These are phyloP conservation scores for Candida nitratophila DNA, from an alignment of 805 yeast genomes.

Conservation along the genomic window DNA sequence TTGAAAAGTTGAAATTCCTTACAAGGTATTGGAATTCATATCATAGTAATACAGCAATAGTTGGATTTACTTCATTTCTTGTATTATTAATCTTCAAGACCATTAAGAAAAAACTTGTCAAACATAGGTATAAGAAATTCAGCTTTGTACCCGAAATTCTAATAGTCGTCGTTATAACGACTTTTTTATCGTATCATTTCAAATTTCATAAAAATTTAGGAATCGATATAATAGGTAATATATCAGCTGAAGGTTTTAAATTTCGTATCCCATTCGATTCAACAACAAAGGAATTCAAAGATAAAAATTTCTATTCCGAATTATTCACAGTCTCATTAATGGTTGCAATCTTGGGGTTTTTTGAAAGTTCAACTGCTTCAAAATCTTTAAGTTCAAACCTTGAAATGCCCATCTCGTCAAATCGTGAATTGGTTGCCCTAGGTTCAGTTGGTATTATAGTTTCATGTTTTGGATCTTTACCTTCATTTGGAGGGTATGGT, in stretches of 20 bases:
- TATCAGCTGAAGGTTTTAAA: constrained; percentile 43
- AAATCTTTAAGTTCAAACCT: constrained; percentile 75
- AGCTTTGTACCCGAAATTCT: constrained; percentile 82
- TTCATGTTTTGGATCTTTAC: constrained; percentile 60
- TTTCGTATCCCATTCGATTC: constrained; percentile 58
- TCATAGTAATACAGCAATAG: constrained; percentile 53
- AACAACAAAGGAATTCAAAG: constrained; percentile 33
- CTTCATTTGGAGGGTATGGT: constrained; percentile 95
- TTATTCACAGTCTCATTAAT: constrained; percentile 65
- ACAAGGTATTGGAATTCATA: constrained; percentile 35
- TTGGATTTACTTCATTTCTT: constrained; percentile 49
- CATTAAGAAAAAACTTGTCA: constrained; percentile 30
- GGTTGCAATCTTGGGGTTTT: constrained; percentile 81
- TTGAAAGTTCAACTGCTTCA: constrained; percentile 90
- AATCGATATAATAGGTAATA: constrained; percentile 63
- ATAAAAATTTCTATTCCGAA: constrained; percentile 37
- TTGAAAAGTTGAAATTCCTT: constrained; percentile 59
- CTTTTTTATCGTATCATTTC: constrained; percentile 40
- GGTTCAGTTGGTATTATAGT: constrained; percentile 69
- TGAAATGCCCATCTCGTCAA: constrained; percentile 69
- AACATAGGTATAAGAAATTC: constrained; percentile 31
- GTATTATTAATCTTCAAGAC: constrained; percentile 35
- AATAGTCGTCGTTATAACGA: constrained; percentile 57
- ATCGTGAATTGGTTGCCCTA: constrained; percentile 85
- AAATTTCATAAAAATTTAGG: constrained; percentile 45